A percentile compares a stretch with the other conserved stretches of the same genome.
Conservation (phyloP, 352 stramenopile genomes). For the Phytopythium delawarense region DNA sequence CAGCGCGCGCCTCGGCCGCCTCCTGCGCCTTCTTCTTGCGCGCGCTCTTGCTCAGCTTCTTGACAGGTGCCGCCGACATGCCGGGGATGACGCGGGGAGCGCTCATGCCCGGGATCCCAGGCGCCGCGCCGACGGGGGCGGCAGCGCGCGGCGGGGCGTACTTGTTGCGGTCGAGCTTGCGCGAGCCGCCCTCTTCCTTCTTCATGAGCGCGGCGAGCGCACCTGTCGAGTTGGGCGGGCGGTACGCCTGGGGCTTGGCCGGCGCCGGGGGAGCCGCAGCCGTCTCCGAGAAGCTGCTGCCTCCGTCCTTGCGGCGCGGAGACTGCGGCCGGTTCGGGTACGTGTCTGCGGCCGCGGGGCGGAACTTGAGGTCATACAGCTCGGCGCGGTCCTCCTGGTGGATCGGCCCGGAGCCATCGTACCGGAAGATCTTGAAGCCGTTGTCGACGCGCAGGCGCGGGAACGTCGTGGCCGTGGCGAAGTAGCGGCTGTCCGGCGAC, state of each 20-base stretch:
- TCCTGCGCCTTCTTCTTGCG: constrained; percentile 86
- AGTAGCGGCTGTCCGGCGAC: constrained; percentile 94
- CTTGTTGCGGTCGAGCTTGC: constrained; percentile 85
- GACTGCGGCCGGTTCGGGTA: constrained; percentile 89
- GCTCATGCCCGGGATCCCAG: constrained; percentile 44
- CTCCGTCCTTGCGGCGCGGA: constrained; percentile 60
- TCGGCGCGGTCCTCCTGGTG: constrained; percentile 76
- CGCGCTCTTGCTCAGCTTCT: constrained; percentile 77
- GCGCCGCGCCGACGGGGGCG: constrained; percentile 3
- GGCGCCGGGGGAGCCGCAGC: constrained; percentile 39
- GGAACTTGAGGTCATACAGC: constrained; percentile 88
- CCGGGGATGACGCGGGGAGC: constrained; percentile 51
- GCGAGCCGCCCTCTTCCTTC: constrained; percentile 73
- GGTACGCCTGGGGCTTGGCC: constrained; percentile 79
- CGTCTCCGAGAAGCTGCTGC: constrained; percentile 33
- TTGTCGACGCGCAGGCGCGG: constrained; percentile 99
- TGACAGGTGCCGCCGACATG: constrained; percentile 46
- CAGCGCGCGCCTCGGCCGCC: constrained; percentile 55
- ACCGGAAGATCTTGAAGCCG: constrained; percentile 95
- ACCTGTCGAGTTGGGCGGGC: constrained; percentile 82
- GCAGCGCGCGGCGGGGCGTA: constrained; percentile 51
- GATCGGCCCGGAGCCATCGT: constrained; percentile 92
- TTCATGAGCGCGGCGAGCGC: constrained; percentile 93
- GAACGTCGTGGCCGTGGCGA: constrained; percentile 94
- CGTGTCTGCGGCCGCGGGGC: constrained; percentile 59